phyloP scores from a whole-genome alignment of 2,329 filamentous ascomycete species.

The Nothophoma quercina region DNA sequence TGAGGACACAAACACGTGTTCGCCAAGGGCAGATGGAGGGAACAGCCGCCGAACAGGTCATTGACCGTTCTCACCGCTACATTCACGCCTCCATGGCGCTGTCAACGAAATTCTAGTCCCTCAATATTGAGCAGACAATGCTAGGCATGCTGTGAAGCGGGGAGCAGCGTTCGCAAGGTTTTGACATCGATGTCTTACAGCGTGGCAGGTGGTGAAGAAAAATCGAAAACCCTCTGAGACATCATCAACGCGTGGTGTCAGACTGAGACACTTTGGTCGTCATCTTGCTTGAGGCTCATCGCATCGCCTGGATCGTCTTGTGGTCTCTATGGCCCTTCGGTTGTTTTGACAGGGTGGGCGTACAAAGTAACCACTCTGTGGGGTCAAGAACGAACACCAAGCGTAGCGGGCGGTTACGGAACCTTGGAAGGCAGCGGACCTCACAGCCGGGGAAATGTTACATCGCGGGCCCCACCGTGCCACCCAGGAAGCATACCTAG shows the following conservation, averaged over 20 bases:
- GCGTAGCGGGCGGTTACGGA: too few relatives aligned
- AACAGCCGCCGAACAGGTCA: neutral
- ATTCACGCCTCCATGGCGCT: neutral
- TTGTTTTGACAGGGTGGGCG: constrained; percentile 7
- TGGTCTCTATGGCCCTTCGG: neutral
- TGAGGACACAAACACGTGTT: neutral
- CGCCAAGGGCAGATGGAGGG: neutral
- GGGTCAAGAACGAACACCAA: neutral
- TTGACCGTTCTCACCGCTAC: neutral
- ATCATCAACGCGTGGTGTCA: constrained; percentile 6
- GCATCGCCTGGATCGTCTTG: neutral
- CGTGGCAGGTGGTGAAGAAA: constrained; percentile 5
- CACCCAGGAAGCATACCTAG: too few relatives aligned
- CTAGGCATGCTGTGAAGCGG: neutral
- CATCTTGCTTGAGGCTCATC: neutral
- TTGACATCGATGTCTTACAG: constrained; percentile 15
- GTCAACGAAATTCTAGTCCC: neutral
- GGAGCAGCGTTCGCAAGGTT: constrained; percentile 6
- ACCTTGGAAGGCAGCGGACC: too few relatives aligned
- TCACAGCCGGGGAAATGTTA: too few relatives aligned
- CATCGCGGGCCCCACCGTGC: too few relatives aligned
- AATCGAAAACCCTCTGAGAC: constrained; percentile 1
- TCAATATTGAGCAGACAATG: neutral
- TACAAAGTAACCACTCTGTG: neutral
- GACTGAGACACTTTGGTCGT: constrained; percentile 6